Evolutionary conservation across 495 filamentous ascomycete species (phyloP), one percentile per base, ranked within the genome.

Genomic region (Eremomyces bilateralis): DNA sequence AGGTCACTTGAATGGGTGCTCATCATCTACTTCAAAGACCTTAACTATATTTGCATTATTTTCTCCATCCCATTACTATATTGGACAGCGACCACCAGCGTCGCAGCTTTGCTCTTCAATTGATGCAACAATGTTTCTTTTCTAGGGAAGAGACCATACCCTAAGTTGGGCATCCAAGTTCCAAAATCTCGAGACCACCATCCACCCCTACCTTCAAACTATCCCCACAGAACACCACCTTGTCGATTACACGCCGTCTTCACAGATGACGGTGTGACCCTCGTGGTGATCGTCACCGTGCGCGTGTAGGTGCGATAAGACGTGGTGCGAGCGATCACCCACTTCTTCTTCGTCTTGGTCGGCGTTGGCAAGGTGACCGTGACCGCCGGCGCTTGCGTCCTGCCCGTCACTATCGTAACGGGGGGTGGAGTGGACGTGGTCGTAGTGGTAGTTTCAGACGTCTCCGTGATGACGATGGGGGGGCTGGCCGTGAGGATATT

Each of bases 321-420:
- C n/a, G 24, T 31, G 21, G 15, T 39, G 16, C 37, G 45, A 5
- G 42, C 38, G 28, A 51, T 35, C 15, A 31, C 35, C 19, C 39
- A 38, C 21, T 39, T 43, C 5, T 43, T 49, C 13, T 37, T 29
- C 1, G 33, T 44, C 20, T 35, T 39, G 4, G 48, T 51, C 12
- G 48, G 46, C n/a, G 43, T 47, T 13, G 48, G 38, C 10, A 36
- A 36, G 3, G 48, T 51, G 20, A 42, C 33, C 1, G 48, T 51
- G 17, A 47, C 42, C 1, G 35, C 29, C 8, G 39, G 29, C 12
- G 41, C 39, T 15, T 31, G 36, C 1, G 42, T 31, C 20, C 36
- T 37, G 37, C 46, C 46, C 1, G 12, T 20, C 1, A 41, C 11
- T 1, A 49, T 43, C 4, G 46, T 49, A n/a, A 49, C 32, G 2